Evolutionary conservation across 139 green algal genomes (phyloP), one percentile per base, ranked within the genome.

Genomic region (Gonium pectorale): DNA sequence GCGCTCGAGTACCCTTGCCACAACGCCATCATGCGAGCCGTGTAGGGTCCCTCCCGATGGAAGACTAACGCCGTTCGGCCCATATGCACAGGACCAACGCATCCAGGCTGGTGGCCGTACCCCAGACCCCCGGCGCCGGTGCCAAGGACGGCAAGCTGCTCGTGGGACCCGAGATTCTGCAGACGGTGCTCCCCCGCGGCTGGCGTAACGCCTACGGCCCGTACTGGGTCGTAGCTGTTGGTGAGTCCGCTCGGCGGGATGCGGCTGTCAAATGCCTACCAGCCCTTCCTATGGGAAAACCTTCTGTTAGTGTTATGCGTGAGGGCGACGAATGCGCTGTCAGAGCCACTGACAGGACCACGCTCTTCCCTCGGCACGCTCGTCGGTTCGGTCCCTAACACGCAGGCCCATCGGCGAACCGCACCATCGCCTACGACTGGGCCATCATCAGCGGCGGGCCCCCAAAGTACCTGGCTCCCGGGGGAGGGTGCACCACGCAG

Each of bases 221-320:
- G 1, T 86, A 86, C 80, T 86, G 80, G 80, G 68, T 86, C n/a
- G 80, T 86, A n/a, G 80, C 80, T 5, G 54, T 80, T 15, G 80
- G 80, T 80, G 68, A 71, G 80, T 74, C 62, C 6, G 4, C 6
- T 40, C 6, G 31, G 6, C 29, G 19, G 62, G 29, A 40, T 41
- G 24, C 62, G n/a, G 8, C 22, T 19, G 17, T 6, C 56, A n/a
- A 64, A 24, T 64, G 17, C 56, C 19, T 35, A 24, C 62, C 22
- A 29, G 56, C n/a, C 19, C 56, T 33, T n/a, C 56, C 22, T 27
- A 64, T 33, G 22, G n/a, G 56, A n/a, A 64, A 33, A 6, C 15
- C 19, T 29, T 64, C 6, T 9, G 19, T 27, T 9, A n/a, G 9
- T n/a, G 56, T 9, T 9, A 35, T 15, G 56, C 56, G 22, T 64